Conservation (phyloP, 208 protist species). For the Leishmania major region DNA sequence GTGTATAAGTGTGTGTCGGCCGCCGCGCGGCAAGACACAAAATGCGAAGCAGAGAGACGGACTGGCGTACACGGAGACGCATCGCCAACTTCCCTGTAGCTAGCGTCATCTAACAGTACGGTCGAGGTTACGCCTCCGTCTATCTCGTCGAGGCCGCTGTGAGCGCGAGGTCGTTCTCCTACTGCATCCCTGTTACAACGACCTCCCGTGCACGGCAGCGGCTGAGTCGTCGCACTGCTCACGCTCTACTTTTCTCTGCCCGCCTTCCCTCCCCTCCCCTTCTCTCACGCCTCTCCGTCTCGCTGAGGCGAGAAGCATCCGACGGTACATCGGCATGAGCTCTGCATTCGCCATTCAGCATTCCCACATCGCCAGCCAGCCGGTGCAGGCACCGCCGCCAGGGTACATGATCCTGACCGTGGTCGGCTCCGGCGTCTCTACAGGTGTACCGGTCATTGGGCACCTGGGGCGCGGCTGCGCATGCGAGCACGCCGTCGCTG, state of each 20-base stretch:
- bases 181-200: not conserved
- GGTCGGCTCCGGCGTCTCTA: conserved; percentile 86
- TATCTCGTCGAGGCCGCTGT: not conserved
- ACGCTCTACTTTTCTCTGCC: not conserved
- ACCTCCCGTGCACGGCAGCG: not conserved
- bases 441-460: conserved; percentile 83
- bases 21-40: not conserved
- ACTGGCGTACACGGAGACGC: not conserved
- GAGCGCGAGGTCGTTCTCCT: not conserved
- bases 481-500: conserved; percentile 66
- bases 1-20: not conserved
- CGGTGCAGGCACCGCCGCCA: conserved; percentile 27
- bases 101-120: not conserved
- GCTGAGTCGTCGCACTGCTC: not conserved
- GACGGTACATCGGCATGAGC: conserved; percentile 5
- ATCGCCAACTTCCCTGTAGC: not conserved
- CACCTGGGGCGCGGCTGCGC: conserved; percentile 71
- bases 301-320: not conserved
- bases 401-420: conserved; percentile 53
- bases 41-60: not conserved
- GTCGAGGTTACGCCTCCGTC: no score
- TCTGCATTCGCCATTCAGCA: conserved; percentile 1
- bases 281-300: not conserved
- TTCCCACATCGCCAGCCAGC: conserved; percentile 7
- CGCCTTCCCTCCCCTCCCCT: not conserved